A percentile compares a stretch with the other conserved stretches of the same genome.
These are phyloP conservation scores for Geranium brycei DNA, from an alignment of 345 rosid genomes.

Conservation along the genomic window DNA sequence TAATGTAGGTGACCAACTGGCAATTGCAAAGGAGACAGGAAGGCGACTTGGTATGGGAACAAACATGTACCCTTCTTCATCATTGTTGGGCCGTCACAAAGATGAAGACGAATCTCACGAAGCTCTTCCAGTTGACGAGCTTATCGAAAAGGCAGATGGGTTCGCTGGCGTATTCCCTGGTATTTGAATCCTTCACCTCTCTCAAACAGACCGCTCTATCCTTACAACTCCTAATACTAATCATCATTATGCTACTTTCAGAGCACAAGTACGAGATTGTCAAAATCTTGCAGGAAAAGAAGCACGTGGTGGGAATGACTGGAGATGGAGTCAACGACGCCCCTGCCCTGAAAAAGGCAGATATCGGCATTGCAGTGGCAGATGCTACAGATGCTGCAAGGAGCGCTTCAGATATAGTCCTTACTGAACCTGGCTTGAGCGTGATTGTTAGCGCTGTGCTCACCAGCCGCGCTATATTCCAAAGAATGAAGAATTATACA, in stretches of 20 bases:
- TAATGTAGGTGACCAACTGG: conserved; percentile 75
- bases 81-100: conserved; percentile 57
- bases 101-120: conserved; percentile 63
- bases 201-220: background rate
- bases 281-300: conserved; percentile 78
- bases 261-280: conserved; percentile 97
- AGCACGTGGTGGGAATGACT: conserved; percentile 96
- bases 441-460: conserved; percentile 89
- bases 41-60: conserved; percentile 54
- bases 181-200: conserved; percentile 10
- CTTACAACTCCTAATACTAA: no score
- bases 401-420: conserved; percentile 76
- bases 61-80: conserved; percentile 56
- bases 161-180: conserved; percentile 98
- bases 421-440: conserved; percentile 95
- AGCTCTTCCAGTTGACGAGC: conserved; percentile 79
- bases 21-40: conserved; percentile 97
- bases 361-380: conserved; percentile 91
- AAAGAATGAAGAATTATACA: conserved; percentile 91
- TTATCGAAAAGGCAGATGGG: conserved; percentile 20
- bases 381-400: conserved; percentile 98
- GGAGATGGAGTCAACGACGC: conserved; percentile 99
- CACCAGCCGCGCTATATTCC: conserved; percentile 94
- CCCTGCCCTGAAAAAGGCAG: conserved; percentile 93
- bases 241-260: conserved; percentile 17